Conservation (phyloP, 2,329 filamentous ascomycete genomes). For the Phyllosticta capitalensis region DNA sequence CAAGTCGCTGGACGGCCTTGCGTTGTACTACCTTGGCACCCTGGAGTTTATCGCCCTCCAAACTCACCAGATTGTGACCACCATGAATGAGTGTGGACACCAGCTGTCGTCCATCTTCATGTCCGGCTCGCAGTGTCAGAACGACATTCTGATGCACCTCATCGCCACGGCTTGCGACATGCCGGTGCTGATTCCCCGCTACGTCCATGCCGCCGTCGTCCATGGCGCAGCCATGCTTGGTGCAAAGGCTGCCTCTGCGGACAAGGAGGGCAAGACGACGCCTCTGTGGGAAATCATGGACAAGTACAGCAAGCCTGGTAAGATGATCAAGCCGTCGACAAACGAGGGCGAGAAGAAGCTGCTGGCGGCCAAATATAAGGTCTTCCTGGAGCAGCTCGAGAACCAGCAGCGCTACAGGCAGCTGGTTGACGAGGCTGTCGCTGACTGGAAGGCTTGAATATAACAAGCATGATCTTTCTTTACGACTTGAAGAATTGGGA, state of each 20-base stretch:
- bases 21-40: slow-evolving; percentile 86
- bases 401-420: slow-evolving; percentile 75
- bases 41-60: slow-evolving; percentile 98
- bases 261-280: slow-evolving; percentile 68
- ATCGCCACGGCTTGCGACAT: slow-evolving; percentile 85
- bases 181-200: slow-evolving; percentile 87
- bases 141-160: slow-evolving; percentile 81
- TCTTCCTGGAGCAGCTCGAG: slow-evolving; percentile 89
- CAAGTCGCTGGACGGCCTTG: slow-evolving; percentile 76
- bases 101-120: slow-evolving; percentile 91
- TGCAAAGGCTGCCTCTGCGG: slow-evolving; percentile 86
- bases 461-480: no score
- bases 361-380: slow-evolving; percentile 79
- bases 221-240: slow-evolving; percentile 98
- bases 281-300: slow-evolving; percentile 96
- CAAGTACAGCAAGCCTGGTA: slow-evolving; percentile 88
- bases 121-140: slow-evolving; percentile 97
- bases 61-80: slow-evolving; percentile 87
- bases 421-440: slow-evolving; percentile 55
- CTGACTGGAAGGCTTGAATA: slow-evolving; percentile 19
- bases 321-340: slow-evolving; percentile 64
- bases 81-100: slow-evolving; percentile 88
- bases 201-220: slow-evolving; percentile 90
- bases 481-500: not conserved
- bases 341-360: slow-evolving; percentile 68